Evolutionary conservation across 169 alveolate species (phyloP).

Genomic region (Neospora caninum): DNA sequence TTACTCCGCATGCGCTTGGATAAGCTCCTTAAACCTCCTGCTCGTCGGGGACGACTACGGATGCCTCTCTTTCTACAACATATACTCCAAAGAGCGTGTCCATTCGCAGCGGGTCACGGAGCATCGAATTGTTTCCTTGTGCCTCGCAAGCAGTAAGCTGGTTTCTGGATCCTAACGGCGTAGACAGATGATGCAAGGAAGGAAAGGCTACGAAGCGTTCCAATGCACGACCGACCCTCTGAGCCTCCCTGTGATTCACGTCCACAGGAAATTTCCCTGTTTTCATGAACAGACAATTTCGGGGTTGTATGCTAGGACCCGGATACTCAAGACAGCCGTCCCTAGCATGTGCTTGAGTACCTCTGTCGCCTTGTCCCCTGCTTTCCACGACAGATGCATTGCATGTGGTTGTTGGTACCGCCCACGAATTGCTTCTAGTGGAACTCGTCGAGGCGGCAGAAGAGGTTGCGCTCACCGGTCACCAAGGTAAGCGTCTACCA

Average conservation of each 20-base stretch:
- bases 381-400: neutral
- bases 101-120: conserved; percentile 55
- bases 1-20: conserved; percentile 65
- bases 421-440: conserved; percentile 23
- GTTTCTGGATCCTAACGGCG: no score
- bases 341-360: neutral
- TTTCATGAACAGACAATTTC: no score
- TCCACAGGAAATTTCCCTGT: no score
- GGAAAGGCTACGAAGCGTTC: no score
- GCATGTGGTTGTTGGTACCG: conserved; percentile 1
- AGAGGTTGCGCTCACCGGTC: conserved; percentile 2
- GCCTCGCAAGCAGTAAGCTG: conserved; percentile 47
- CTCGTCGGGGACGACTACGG: conserved; percentile 68
- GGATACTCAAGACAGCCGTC: no score
- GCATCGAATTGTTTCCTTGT: conserved; percentile 41
- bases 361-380: neutral
- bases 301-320: no score
- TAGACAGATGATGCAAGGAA: no score
- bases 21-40: conserved; percentile 49
- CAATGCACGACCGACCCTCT: neutral
- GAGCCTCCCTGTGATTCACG: neutral
- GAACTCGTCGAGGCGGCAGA: neutral
- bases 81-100: conserved; percentile 56
- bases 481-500: neutral
- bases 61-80: conserved; percentile 53